Evolutionary conservation across 1,139 yeast genomes (phyloP), one percentile per base, ranked within the genome.

Genomic region (Scheffersomyces cryptocercus): DNA sequence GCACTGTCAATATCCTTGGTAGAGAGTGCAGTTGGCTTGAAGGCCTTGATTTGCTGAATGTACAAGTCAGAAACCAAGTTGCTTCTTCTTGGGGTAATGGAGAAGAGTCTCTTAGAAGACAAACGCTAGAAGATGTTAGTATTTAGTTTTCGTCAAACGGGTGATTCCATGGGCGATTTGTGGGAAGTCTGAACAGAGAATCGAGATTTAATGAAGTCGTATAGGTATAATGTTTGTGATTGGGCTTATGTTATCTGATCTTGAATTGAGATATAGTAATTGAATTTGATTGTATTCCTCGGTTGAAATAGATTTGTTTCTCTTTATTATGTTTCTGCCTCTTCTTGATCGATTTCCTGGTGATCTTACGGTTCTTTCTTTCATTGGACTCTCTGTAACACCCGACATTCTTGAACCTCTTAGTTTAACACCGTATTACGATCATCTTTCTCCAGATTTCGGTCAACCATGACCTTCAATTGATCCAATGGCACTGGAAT

Each of bases 31-130:
- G 85, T 79, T 64, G 96, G 91, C 79, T 90, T 88, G 82, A 86
- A 89, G 49, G 83, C 82, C 76, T 85, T 88, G 72, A 93, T 77
- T 70, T 89, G 95, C 70, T 80, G 85, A 63, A 91, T 74, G 76
- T 91, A 93, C 57, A 91, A 80, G 55, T 91, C 97, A 67, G 89
- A 82, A 62, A 91, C 73, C 65, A 87, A 78, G 75, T 89, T 84
- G 59, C 62, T 59, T 66, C 74, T 70, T 61, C 70, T 67, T 54
- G 77, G 70, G 47, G 77, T 69, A 53, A 67, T 61, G 48, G 79
- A 70, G 59, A 75, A 67, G 49, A 64, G 62, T 70, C 78, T 71
- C 67, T 64, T 70, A 49, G 76, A 59, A 43, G 67, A 54, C 49
- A 64, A 56, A 59, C 61, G 67, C 67, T 56, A 40, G 24, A 10